Percentiles rank a stretch among this genome's conserved stretches.
These are phyloP conservation scores for Teratosphaeria zuluensis DNA, from an alignment of 2,329 filamentous ascomycete species.

Conservation along the genomic window DNA sequence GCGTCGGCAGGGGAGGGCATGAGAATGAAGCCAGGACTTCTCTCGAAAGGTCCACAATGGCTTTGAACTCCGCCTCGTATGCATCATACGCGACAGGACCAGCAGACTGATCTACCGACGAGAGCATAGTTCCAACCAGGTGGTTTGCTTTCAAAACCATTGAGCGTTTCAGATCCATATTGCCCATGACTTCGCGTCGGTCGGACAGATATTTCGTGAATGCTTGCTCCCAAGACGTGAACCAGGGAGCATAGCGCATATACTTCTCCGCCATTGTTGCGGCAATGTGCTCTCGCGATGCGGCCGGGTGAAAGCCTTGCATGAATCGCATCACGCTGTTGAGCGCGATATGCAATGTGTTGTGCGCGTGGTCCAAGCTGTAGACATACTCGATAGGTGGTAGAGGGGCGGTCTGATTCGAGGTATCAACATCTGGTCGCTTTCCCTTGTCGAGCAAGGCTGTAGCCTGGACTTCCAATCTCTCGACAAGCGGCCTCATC, in stretches of 20 bases:
- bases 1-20: constrained; percentile 22
- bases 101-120: constrained; percentile 22
- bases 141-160: constrained; percentile 28
- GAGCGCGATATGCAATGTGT: constrained; percentile 21
- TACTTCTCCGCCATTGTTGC: constrained; percentile 23
- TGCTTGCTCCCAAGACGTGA: constrained; percentile 20
- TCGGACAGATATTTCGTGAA: constrained; percentile 20
- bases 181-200: constrained; percentile 16
- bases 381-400: constrained; percentile 19
- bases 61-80: constrained; percentile 23
- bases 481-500: constrained; percentile 23
- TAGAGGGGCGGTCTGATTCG: constrained; percentile 16
- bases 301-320: constrained; percentile 21
- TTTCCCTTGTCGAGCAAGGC: constrained; percentile 22
- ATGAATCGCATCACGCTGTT: constrained; percentile 27
- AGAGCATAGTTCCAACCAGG: constrained; percentile 24
- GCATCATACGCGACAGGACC: constrained; percentile 22
- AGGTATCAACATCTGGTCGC: constrained; percentile 18
- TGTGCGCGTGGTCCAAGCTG: constrained; percentile 25
- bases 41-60: constrained; percentile 24
- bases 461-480: constrained; percentile 24
- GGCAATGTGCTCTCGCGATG: constrained; percentile 21
- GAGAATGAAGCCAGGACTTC: constrained; percentile 25
- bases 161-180: constrained; percentile 23
- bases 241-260: constrained; percentile 23